Evolutionary conservation across 2,329 filamentous ascomycete species (phyloP).

Genomic region (Cercospora canescens): DNA sequence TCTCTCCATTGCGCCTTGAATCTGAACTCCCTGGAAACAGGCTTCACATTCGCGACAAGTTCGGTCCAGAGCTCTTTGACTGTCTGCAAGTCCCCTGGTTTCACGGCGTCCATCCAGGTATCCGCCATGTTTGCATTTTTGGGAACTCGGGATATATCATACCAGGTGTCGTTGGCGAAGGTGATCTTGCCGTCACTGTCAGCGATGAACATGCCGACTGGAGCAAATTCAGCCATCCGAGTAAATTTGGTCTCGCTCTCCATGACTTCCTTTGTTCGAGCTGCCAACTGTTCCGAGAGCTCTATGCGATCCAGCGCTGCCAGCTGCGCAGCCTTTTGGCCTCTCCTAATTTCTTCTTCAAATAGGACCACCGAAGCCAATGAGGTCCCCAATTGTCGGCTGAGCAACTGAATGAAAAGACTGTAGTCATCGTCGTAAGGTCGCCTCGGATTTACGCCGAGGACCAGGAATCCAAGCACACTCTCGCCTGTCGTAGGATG

Average conservation of each 20-base stretch:
- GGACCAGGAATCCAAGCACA: slow-evolving; percentile 74
- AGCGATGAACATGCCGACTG: slow-evolving; percentile 84
- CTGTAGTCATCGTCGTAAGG: slow-evolving; percentile 81
- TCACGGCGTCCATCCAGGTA: slow-evolving; percentile 72
- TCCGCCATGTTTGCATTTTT: slow-evolving; percentile 58
- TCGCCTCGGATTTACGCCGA: slow-evolving; percentile 75
- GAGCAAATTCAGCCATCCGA: slow-evolving; percentile 80
- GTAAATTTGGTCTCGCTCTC: slow-evolving; percentile 76
- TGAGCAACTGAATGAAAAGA: slow-evolving; percentile 73
- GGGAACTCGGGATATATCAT: slow-evolving; percentile 66
- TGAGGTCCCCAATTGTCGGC: slow-evolving; percentile 74
- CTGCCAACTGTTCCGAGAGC: slow-evolving; percentile 71
- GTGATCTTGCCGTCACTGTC: slow-evolving; percentile 68
- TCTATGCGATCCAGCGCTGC: slow-evolving; percentile 76
- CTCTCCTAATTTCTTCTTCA: slow-evolving; percentile 77
- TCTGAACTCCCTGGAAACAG: slow-evolving; percentile 71
- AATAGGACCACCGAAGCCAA: slow-evolving; percentile 80
- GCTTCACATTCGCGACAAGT: slow-evolving; percentile 61
- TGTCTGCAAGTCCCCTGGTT: slow-evolving; percentile 62
- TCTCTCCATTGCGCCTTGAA: slow-evolving; percentile 69
- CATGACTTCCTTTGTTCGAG: slow-evolving; percentile 57
- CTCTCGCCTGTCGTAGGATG: slow-evolving; percentile 73
- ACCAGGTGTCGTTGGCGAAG: slow-evolving; percentile 79
- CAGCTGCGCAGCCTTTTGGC: slow-evolving; percentile 70
- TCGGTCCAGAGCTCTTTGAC: slow-evolving; percentile 64